A percentile compares a stretch with the other conserved stretches of the same genome.
Evolutionary conservation across 148 eudicot species (phyloP).

Genomic region (Camellia japonica): DNA sequence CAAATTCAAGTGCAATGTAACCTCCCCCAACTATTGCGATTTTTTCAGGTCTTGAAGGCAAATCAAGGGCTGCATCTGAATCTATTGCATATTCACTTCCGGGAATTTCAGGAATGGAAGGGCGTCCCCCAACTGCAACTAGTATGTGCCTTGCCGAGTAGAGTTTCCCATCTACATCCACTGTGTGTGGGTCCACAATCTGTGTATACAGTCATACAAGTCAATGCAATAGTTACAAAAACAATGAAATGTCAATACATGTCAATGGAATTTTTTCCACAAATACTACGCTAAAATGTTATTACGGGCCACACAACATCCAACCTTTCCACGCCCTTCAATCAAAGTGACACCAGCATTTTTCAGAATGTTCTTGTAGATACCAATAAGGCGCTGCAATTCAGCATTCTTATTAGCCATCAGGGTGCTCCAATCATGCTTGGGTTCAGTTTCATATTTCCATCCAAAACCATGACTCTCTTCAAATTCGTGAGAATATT

Average conservation of each 20-base stretch:
- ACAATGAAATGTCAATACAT: not conserved
- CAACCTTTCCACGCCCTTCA: constrained; percentile 99
- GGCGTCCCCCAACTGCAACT: constrained; percentile 93
- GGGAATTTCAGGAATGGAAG: constrained; percentile 86
- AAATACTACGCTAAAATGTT: not conserved
- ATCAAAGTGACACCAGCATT: constrained; percentile 73
- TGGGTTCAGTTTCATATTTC: constrained; percentile 84
- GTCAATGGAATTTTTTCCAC: not conserved
- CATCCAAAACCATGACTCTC: constrained; percentile 96
- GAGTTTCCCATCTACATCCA: constrained; percentile 86
- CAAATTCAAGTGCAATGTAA: constrained; percentile 93
- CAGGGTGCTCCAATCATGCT: constrained; percentile 94
- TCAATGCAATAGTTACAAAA: not conserved
- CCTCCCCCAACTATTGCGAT: constrained; percentile 99
- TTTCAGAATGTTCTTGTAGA: constrained; percentile 79
- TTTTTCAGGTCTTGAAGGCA: constrained; percentile 81
- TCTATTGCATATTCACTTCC: constrained; percentile 86
- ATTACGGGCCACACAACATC: constrained; percentile 17
- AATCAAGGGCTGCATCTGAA: constrained; percentile 96
- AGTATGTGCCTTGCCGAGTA: constrained; percentile 83
- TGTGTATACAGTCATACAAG: constrained; percentile 29
- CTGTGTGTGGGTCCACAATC: constrained; percentile 94
- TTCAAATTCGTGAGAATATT: constrained; percentile 91
- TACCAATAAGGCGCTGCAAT: constrained; percentile 86
- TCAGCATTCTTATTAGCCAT: constrained; percentile 98